A percentile compares a stretch with the other conserved stretches of the same genome.
Conservation (phyloP, 2,329 filamentous ascomycete genomes). For the Cladorrhinum sp. region DNA sequence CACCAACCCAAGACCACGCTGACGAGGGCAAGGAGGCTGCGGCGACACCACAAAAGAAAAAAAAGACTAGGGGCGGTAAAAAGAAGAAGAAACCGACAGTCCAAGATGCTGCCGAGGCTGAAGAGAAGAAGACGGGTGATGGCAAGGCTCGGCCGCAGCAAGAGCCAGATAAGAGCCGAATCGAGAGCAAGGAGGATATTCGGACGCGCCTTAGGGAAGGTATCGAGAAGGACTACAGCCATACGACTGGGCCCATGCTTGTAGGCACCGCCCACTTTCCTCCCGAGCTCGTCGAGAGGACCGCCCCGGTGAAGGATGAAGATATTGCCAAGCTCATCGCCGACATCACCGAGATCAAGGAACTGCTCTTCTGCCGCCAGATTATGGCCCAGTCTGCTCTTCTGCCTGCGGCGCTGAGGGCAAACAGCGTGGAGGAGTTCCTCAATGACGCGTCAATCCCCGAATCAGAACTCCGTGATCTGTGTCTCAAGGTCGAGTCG, state of each 20-base stretch:
- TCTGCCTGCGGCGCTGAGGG: constrained; percentile 42
- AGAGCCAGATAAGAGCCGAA: constrained; percentile 37
- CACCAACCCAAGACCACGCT: no score
- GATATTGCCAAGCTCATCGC: constrained; percentile 41
- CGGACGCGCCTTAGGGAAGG: constrained; percentile 39
- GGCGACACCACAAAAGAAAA: constrained; percentile 19
- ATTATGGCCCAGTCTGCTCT: constrained; percentile 44
- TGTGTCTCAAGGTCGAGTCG: constrained; percentile 46
- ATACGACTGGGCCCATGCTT: constrained; percentile 33
- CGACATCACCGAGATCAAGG: constrained; percentile 48
- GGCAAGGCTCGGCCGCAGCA: constrained; percentile 1
- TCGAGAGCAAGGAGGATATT: constrained; percentile 42
- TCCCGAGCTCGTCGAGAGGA: constrained; percentile 30
- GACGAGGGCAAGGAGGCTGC: constrained; percentile 3
- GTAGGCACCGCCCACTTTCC: constrained; percentile 34
- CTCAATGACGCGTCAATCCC: constrained; percentile 41
- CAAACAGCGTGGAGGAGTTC: constrained; percentile 44
- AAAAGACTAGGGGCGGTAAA: constrained; percentile 27
- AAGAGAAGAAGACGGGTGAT: constrained; percentile 3
- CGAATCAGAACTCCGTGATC: constrained; percentile 42
- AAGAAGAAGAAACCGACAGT: constrained; percentile 32
- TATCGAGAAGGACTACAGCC: constrained; percentile 34
- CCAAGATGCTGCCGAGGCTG: background rate
- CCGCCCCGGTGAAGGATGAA: constrained; percentile 38
- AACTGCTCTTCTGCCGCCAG: constrained; percentile 46